phyloP scores from a whole-genome alignment of 169 alveolate species.

The Plasmodium gallinaceum region DNA sequence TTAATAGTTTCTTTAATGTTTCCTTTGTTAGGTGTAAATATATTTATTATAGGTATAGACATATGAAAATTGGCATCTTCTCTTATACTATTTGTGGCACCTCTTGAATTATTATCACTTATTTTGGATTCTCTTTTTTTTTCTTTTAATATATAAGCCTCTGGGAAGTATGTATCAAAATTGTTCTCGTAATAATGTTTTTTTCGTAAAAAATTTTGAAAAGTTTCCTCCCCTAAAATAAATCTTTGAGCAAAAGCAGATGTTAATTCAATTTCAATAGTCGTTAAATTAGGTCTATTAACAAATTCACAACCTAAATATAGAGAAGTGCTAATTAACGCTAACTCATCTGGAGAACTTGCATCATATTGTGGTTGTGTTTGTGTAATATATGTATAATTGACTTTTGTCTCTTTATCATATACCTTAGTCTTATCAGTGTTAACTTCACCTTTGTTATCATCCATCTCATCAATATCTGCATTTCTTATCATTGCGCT shows the following conservation, averaged over 20 bases:
- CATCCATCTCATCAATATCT: slow-evolving; percentile 72
- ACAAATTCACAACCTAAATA: slow-evolving; percentile 86
- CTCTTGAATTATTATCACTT: not conserved
- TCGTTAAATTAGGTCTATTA: slow-evolving; percentile 80
- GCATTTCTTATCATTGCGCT: slow-evolving; percentile 74
- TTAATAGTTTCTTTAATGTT: not conserved
- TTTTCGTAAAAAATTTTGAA: slow-evolving; percentile 46
- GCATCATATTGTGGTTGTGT: slow-evolving; percentile 86
- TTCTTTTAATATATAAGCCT: slow-evolving; percentile 5
- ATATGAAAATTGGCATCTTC: slow-evolving; percentile 15
- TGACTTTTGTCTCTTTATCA: slow-evolving; percentile 60
- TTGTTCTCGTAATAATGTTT: slow-evolving; percentile 52
- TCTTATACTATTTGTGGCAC: not conserved
- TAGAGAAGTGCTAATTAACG: slow-evolving; percentile 87
- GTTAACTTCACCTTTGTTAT: slow-evolving; percentile 3
- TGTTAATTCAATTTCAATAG: slow-evolving; percentile 81
- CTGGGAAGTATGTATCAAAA: slow-evolving; percentile 57
- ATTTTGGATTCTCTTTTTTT: slow-evolving; percentile 3
- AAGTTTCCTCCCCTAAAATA: slow-evolving; percentile 70
- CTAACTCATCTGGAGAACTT: slow-evolving; percentile 91
- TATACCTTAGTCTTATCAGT: slow-evolving; percentile 39
- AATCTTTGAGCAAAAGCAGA: slow-evolving; percentile 79
- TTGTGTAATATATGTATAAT: slow-evolving; percentile 43
- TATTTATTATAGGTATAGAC: slow-evolving; percentile 66
- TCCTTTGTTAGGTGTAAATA: slow-evolving; percentile 15